Evolutionary conservation across 306 rosid genomes (phyloP).

Genomic region (Vachellia collinsii): DNA sequence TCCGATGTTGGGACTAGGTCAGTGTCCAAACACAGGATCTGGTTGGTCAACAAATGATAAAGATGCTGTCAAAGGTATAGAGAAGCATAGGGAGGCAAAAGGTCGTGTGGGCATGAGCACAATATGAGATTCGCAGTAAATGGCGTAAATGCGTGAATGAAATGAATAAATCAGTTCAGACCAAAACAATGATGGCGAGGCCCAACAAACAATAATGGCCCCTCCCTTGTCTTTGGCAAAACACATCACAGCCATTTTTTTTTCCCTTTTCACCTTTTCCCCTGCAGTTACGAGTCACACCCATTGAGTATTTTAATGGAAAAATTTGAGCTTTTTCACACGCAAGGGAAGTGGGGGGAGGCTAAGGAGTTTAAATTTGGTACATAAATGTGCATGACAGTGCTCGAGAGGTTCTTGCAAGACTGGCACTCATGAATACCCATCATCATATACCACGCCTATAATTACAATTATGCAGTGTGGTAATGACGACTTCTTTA

Average conservation of each 20-base stretch:
- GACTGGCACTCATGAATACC: constrained; percentile 77
- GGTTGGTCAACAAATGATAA: constrained; percentile 51
- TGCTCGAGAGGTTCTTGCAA: constrained; percentile 36
- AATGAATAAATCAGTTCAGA: constrained; percentile 65
- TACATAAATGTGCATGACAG: constrained; percentile 72
- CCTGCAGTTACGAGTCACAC: constrained; percentile 38
- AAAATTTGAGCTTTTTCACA: constrained; percentile 13
- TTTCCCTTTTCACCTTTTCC: constrained; percentile 35
- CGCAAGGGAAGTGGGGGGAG: constrained; percentile 27
- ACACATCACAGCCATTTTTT: constrained; percentile 44
- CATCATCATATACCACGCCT: constrained; percentile 76
- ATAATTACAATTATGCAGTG: constrained; percentile 93
- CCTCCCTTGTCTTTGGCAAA: constrained; percentile 39
- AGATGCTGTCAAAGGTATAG: constrained; percentile 39
- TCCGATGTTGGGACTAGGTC: constrained; percentile 22
- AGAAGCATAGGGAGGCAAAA: constrained; percentile 42
- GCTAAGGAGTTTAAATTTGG: constrained; percentile 39
- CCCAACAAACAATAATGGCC: constrained; percentile 65
- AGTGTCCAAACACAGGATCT: constrained; percentile 23
- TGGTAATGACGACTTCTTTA: constrained; percentile 63
- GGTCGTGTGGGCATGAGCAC: constrained; percentile 39
- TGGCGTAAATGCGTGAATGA: constrained; percentile 53
- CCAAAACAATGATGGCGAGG: constrained; percentile 81
- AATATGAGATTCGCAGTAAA: constrained; percentile 50
- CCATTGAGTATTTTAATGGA: constrained; percentile 9